Evolutionary conservation across 495 filamentous ascomycete species (phyloP).

Genomic region (Aspergillus funiculosus): DNA sequence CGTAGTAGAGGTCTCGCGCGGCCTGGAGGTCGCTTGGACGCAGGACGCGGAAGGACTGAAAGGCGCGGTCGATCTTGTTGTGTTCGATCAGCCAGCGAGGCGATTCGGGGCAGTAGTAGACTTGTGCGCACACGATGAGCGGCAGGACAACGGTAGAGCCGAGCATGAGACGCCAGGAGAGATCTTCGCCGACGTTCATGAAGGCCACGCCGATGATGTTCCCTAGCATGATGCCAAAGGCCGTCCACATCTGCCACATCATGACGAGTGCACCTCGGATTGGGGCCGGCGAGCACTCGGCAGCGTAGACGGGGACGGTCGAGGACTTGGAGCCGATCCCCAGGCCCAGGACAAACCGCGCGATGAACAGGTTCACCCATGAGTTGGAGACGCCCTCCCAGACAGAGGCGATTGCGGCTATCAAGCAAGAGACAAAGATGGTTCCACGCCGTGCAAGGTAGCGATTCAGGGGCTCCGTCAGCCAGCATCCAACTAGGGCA

Average conservation of each 20-base stretch:
- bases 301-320: slow-evolving; percentile 53
- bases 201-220: slow-evolving; percentile 69
- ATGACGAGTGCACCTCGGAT: slow-evolving; percentile 58
- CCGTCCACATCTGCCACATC: slow-evolving; percentile 64
- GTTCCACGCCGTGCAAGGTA: slow-evolving; percentile 52
- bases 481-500: slow-evolving; percentile 45
- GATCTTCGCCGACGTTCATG: slow-evolving; percentile 29
- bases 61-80: slow-evolving; percentile 38
- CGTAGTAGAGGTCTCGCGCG: slow-evolving; percentile 51
- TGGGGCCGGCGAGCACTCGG: slow-evolving; percentile 51
- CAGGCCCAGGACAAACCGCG: slow-evolving; percentile 55
- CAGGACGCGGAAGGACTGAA: slow-evolving; percentile 39
- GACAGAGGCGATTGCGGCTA: slow-evolving; percentile 44
- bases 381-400: slow-evolving; percentile 46
- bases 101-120: slow-evolving; percentile 61
- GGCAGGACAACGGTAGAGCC: slow-evolving; percentile 43
- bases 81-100: slow-evolving; percentile 63
- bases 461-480: slow-evolving; percentile 52
- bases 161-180: slow-evolving; percentile 45
- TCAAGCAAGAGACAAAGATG: slow-evolving; percentile 49
- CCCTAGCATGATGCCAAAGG: slow-evolving; percentile 76
- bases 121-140: slow-evolving; percentile 42
- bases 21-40: slow-evolving; percentile 45
- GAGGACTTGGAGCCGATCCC: slow-evolving; percentile 57
- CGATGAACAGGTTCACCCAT: slow-evolving; percentile 49